These are phyloP conservation scores for Firmiana major DNA, from an alignment of 345 rosid genomes.

Conservation along the genomic window DNA sequence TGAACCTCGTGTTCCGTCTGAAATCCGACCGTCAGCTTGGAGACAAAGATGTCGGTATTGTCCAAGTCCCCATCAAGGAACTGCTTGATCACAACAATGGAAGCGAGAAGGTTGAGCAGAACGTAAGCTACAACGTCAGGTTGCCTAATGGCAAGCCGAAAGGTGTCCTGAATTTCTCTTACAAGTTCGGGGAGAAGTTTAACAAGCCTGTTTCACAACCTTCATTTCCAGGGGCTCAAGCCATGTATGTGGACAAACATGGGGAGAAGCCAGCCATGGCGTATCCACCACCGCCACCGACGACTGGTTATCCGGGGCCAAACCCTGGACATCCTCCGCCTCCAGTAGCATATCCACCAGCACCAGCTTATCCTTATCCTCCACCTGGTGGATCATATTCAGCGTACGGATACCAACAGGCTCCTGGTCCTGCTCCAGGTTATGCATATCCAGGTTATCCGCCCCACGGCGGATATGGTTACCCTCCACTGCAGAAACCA, in stretches of 20 bases:
- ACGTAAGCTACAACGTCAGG: conserved; percentile 7
- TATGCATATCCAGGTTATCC: conserved; percentile 17
- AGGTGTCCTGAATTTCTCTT: conserved; percentile 39
- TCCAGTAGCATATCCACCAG: conserved; percentile 14
- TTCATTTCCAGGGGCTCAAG: background rate
- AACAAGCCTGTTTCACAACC: conserved; percentile 7
- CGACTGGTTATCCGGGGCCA: conserved; percentile 18
- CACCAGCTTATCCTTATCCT: conserved; percentile 6
- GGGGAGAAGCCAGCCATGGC: conserved; percentile 24
- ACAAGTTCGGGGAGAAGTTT: conserved; percentile 37
- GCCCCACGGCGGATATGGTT: conserved; percentile 33
- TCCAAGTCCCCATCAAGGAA: conserved; percentile 37
- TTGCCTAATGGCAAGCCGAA: conserved; percentile 32
- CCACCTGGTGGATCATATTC: conserved; percentile 15
- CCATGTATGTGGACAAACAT: background rate
- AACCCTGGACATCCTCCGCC: conserved; percentile 8
- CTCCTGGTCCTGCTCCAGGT: background rate
- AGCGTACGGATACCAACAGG: conserved; percentile 2
- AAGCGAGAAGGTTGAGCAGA: background rate
- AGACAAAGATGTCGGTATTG: conserved; percentile 34
- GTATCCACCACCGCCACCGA: conserved; percentile 19
- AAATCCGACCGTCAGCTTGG: conserved; percentile 34
- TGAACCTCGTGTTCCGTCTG: conserved; percentile 28
- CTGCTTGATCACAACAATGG: conserved; percentile 22
- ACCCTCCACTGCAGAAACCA: conserved; percentile 16